phyloP scores from a whole-genome alignment of 73 alveolate species.

The Paramecium bursaria region DNA sequence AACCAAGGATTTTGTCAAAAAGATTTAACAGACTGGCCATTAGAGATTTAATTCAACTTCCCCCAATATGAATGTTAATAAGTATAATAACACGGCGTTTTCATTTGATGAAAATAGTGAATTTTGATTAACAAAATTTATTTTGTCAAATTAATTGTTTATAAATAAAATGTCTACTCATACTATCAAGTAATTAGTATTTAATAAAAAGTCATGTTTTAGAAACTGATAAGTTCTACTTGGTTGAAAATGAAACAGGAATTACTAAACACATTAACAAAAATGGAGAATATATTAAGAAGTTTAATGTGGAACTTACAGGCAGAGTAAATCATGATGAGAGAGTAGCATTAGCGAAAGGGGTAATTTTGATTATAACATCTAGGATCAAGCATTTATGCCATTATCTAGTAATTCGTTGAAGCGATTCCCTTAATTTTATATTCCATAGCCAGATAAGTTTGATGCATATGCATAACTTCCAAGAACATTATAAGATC shows the following conservation, averaged over 20 bases:
- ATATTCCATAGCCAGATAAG: conserved; percentile 48
- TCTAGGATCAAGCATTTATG: conserved; percentile 49
- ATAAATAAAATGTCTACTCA: not conserved
- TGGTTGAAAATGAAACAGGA: conserved; percentile 66
- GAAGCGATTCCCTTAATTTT: not conserved
- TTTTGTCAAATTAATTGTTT: too few species aligned
- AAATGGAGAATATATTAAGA: conserved; percentile 68
- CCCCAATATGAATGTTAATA: too few species aligned
- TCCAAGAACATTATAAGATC: conserved; percentile 46
- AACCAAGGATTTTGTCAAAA: conserved; percentile 49
- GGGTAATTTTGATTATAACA: conserved; percentile 16
- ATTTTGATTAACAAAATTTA: too few species aligned
- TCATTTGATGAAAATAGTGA: conserved; percentile 38
- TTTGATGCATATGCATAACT: conserved; percentile 51
- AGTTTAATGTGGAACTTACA: conserved; percentile 64
- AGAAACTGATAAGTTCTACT: conserved; percentile 63
- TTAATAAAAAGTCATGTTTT: conserved; percentile 47
- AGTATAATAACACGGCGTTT: conserved; percentile 56
- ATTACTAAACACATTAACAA: conserved; percentile 59
- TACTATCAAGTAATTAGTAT: not conserved
- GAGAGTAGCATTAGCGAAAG: conserved; percentile 68
- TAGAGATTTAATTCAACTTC: conserved; percentile 12
- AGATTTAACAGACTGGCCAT: not conserved
- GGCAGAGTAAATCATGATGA: conserved; percentile 65
- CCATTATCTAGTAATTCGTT: conserved; percentile 14